Evolutionary conservation across 495 filamentous ascomycete genomes (phyloP).

Genomic region (Opeltia flavorubescens): DNA sequence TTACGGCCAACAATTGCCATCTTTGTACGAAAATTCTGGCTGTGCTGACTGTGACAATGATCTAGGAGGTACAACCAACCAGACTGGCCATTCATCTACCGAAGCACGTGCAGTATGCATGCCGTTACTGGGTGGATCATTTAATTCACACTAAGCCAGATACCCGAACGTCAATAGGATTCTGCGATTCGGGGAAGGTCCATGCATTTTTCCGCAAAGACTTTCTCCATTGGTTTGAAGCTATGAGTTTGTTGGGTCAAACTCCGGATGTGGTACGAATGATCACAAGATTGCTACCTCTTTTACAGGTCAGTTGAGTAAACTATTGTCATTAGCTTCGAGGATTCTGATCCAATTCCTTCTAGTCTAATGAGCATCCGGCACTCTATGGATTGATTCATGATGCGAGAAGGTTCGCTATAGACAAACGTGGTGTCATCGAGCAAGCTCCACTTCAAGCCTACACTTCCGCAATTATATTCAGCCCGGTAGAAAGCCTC

Average conservation of each 20-base stretch:
- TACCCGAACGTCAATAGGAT: neutral
- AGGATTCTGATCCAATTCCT: neutral
- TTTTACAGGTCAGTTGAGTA: neutral
- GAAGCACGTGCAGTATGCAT: constrained; percentile 18
- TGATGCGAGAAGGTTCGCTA: constrained; percentile 10
- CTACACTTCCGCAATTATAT: constrained; percentile 18
- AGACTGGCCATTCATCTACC: constrained; percentile 10
- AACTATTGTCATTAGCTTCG: neutral
- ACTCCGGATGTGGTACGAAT: neutral
- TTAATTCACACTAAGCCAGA: constrained; percentile 11
- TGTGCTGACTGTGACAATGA: too few relatives aligned
- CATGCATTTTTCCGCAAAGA: constrained; percentile 18
- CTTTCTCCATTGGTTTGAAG: constrained; percentile 24
- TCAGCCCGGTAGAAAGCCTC: constrained; percentile 15
- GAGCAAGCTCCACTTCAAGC: constrained; percentile 17
- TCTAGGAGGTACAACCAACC: neutral
- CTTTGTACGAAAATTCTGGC: too few relatives aligned
- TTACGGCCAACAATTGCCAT: too few relatives aligned
- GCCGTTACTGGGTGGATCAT: constrained; percentile 29
- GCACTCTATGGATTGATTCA: neutral
- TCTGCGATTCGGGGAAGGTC: constrained; percentile 6
- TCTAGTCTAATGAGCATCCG: neutral
- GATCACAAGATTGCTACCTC: constrained; percentile 6
- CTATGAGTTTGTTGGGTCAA: constrained; percentile 15
- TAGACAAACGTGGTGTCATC: constrained; percentile 6